These are phyloP conservation scores for Hypoxylon rickii DNA, from an alignment of 495 filamentous ascomycete genomes.

Conservation along the genomic window DNA sequence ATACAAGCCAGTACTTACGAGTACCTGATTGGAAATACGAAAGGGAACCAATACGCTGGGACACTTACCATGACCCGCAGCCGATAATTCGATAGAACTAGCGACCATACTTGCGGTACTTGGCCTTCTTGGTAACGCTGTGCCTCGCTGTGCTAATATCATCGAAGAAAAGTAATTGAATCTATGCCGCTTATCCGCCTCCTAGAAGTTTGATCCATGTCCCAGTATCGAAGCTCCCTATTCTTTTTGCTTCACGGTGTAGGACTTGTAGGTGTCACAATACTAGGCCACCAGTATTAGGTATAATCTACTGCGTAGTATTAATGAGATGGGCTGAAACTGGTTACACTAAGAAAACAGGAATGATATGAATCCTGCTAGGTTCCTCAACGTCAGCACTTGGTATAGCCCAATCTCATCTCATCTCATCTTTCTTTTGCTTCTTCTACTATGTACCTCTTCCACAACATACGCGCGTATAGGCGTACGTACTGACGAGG, in stretches of 20 bases:
- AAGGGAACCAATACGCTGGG: constrained; percentile 25
- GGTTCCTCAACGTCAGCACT: constrained; percentile 7
- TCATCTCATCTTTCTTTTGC: not conserved
- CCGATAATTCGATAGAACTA: constrained; percentile 9
- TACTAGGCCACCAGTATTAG: too few relatives aligned
- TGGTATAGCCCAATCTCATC: too few relatives aligned
- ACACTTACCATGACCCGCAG: constrained; percentile 21
- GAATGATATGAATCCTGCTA: constrained; percentile 1
- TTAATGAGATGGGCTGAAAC: not conserved
- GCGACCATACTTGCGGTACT: not conserved
- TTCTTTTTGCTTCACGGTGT: not conserved
- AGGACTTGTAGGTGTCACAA: too few relatives aligned
- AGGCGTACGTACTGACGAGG: not conserved
- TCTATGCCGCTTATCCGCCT: constrained; percentile 31
- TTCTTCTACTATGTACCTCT: too few relatives aligned
- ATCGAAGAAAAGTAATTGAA: too few relatives aligned
- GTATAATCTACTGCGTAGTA: too few relatives aligned
- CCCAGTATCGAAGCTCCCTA: not conserved
- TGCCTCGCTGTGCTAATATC: constrained; percentile 11
- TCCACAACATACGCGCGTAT: too few relatives aligned
- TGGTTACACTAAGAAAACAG: constrained; percentile 9
- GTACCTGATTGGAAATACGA: not conserved
- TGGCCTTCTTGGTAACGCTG: constrained; percentile 15
- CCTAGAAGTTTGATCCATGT: not conserved
- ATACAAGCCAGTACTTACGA: constrained; percentile 7